Conservation (phyloP, 768 basidiomycete genomes). For the Russula compacta region DNA sequence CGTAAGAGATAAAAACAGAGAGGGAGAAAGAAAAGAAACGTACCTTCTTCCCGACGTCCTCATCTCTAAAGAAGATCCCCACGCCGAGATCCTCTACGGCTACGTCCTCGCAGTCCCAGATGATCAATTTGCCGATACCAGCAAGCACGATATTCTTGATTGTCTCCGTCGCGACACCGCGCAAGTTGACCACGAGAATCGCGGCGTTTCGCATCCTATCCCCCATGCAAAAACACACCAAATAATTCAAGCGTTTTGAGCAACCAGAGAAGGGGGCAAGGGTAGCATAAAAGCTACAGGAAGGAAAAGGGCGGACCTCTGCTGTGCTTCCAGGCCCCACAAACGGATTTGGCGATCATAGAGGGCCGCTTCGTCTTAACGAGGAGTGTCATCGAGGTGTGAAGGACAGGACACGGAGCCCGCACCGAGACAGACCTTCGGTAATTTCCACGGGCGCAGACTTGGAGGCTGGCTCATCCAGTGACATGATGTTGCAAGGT, state of each 20-base stretch:
- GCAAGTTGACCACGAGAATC: constrained; percentile 70
- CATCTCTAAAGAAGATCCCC: constrained; percentile 90
- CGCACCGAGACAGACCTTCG: constrained; percentile 21
- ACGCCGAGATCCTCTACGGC: constrained; percentile 80
- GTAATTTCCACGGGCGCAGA: constrained; percentile 24
- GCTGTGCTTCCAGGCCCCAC: constrained; percentile 98
- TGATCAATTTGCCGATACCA: constrained; percentile 83
- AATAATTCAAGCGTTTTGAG: background rate
- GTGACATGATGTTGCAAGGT: constrained; percentile 8
- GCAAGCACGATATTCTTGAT: constrained; percentile 98
- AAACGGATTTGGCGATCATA: constrained; percentile 96
- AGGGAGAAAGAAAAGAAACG: constrained; percentile 6
- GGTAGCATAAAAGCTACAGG: too few species aligned
- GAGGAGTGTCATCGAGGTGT: background rate
- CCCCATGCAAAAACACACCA: background rate
- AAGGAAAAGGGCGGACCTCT: constrained; percentile 45
- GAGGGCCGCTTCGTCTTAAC: constrained; percentile 60
- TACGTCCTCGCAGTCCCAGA: constrained; percentile 73
- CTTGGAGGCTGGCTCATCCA: constrained; percentile 15
- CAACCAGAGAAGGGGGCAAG: background rate
- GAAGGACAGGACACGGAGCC: background rate
- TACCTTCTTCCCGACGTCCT: constrained; percentile 87
- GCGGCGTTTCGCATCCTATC: constrained; percentile 89
- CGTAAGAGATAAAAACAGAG: background rate
- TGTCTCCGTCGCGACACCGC: constrained; percentile 82